These are phyloP conservation scores for Draba incana DNA, from an alignment of 345 rosid genomes.

Conservation along the genomic window DNA sequence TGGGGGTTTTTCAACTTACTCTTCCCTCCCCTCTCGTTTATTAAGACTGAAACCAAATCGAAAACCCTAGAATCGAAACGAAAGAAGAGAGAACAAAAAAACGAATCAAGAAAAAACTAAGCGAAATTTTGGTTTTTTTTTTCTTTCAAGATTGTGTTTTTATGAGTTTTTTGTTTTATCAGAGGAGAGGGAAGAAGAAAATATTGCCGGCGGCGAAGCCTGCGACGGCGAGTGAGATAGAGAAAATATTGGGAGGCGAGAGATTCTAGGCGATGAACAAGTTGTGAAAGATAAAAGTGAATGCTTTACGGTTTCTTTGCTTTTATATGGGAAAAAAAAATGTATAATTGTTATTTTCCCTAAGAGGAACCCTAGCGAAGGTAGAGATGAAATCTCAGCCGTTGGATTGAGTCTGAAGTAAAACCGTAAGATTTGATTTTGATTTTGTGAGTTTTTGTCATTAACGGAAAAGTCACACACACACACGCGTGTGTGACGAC, in stretches of 20 bases:
- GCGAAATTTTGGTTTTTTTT: constrained; percentile 22
- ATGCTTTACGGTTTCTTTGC: background rate
- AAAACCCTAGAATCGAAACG: constrained; percentile 38
- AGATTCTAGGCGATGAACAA: constrained; percentile 16
- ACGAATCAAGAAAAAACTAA: constrained; percentile 20
- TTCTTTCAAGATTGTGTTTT: constrained; percentile 10
- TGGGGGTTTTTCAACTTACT: constrained; percentile 35
- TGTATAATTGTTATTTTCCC: background rate
- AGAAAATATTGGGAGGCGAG: constrained; percentile 22
- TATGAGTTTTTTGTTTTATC: constrained; percentile 17
- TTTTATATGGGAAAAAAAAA: constrained; percentile 19
- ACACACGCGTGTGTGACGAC: background rate
- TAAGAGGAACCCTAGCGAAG: constrained; percentile 23
- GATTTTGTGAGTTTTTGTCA: background rate
- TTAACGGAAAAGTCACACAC: constrained; percentile 23
- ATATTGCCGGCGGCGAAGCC: constrained; percentile 54
- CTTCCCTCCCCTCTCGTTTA: constrained; percentile 91
- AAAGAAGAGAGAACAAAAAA: constrained; percentile 23
- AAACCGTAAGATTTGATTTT: constrained; percentile 13
- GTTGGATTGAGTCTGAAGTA: constrained; percentile 29
- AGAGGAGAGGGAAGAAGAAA: constrained; percentile 60
- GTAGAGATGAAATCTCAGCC: constrained; percentile 19
- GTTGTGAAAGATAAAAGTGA: constrained; percentile 20
- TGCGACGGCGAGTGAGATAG: constrained; percentile 54
- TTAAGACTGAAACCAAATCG: constrained; percentile 39